Conservation (phyloP, 139 green algal genomes). For the Raphidocelis subcapitata region DNA sequence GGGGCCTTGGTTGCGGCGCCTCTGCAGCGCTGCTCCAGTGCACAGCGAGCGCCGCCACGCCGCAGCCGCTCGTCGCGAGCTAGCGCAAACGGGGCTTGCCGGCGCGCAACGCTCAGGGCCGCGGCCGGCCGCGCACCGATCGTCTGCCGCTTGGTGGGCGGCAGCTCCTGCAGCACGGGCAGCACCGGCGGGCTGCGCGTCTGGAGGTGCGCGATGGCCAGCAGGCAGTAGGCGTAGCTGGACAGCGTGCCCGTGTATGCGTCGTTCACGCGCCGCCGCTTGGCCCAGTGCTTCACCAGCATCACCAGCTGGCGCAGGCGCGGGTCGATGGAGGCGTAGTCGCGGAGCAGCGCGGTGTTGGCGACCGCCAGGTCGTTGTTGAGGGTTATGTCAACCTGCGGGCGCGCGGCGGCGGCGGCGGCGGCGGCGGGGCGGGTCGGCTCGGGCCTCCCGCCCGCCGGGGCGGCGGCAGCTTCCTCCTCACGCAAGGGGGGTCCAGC, state of each 20-base stretch:
- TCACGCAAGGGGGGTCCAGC: background rate
- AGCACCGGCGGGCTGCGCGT: constrained; percentile 77
- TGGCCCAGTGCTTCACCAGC: constrained; percentile 94
- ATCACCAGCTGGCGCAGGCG: constrained; percentile 75
- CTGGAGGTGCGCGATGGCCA: constrained; percentile 89
- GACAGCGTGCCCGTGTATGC: constrained; percentile 89
- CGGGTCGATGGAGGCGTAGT: constrained; percentile 78
- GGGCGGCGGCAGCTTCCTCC: background rate
- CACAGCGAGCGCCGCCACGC: too few relatives aligned
- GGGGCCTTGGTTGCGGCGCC: too few relatives aligned
- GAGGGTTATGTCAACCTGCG: constrained; percentile 73
- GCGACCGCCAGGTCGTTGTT: constrained; percentile 89
- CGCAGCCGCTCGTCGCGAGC: too few relatives aligned
- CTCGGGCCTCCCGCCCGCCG: background rate
- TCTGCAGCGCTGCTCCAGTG: too few relatives aligned
- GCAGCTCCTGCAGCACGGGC: constrained; percentile 76
- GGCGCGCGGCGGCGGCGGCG: constrained; percentile 23
- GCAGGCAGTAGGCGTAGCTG: constrained; percentile 91
- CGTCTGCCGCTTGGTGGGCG: constrained; percentile 33
- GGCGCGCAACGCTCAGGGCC: too few relatives aligned
- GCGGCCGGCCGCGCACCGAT: constrained; percentile 31
- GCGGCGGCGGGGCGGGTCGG: background rate
- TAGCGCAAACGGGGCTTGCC: too few relatives aligned
- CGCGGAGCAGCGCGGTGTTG: constrained; percentile 84
- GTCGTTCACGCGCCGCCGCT: constrained; percentile 80